Percentiles rank a stretch among this genome's conserved stretches.
These are phyloP conservation scores for Trichoderma atroviride DNA, from an alignment of 2,329 filamentous ascomycete species.

Conservation along the genomic window DNA sequence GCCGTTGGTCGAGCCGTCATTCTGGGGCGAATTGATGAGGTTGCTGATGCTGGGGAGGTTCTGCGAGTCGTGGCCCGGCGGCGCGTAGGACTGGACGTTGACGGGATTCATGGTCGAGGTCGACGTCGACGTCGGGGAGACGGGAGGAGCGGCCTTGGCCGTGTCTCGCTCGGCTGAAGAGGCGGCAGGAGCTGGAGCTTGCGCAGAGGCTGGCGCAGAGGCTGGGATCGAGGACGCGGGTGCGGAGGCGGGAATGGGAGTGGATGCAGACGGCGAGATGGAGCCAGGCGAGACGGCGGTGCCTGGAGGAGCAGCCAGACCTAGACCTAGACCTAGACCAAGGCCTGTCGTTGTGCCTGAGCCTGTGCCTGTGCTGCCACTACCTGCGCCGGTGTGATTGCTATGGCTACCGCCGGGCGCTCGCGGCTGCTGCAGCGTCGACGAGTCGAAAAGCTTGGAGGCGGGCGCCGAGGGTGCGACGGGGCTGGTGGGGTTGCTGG, in stretches of 20 bases:
- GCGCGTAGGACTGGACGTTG: slow-evolving; percentile 35
- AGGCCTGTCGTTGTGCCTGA: background rate
- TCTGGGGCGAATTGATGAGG: slow-evolving; percentile 65
- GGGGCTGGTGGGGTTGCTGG: slow-evolving; percentile 61
- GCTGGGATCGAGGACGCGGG: slow-evolving; percentile 28
- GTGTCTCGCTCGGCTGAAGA: slow-evolving; percentile 12
- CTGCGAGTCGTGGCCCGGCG: slow-evolving; percentile 55
- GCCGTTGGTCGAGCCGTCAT: slow-evolving; percentile 47
- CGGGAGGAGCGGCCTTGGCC: slow-evolving; percentile 11
- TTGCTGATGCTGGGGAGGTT: slow-evolving; percentile 82
- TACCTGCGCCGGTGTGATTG: background rate
- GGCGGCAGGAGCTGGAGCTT: slow-evolving; percentile 3
- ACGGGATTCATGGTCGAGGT: slow-evolving; percentile 35
- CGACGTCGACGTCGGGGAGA: background rate
- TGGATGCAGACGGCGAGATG: slow-evolving; percentile 29
- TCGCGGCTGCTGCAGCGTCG: slow-evolving; percentile 32
- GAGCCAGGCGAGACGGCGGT: slow-evolving; percentile 26
- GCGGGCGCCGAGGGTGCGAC: slow-evolving; percentile 55
- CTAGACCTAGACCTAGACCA: background rate
- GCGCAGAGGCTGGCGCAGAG: slow-evolving; percentile 29
- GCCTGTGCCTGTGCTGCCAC: background rate
- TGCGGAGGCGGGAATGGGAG: slow-evolving; percentile 28
- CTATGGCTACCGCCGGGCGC: background rate
- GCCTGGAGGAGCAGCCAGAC: slow-evolving; percentile 24
- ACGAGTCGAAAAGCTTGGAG: slow-evolving; percentile 52